Evolutionary conservation across 1,284 basidiomycete species (phyloP).

Genomic region (Tylopilus orsonianus): DNA sequence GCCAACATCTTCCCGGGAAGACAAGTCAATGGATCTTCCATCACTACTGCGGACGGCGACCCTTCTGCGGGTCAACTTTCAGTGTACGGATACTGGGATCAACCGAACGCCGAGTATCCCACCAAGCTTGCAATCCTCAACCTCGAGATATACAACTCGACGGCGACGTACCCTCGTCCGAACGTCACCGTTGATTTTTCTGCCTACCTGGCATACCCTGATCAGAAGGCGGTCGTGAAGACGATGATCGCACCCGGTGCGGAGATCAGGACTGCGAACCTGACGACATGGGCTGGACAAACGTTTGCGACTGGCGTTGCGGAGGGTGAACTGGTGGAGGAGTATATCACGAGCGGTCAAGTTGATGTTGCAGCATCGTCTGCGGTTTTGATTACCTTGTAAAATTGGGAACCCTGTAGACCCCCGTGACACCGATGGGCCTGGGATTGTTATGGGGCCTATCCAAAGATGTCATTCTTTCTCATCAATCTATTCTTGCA

Average conservation of each 20-base stretch:
- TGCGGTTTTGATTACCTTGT: slow-evolving; percentile 38
- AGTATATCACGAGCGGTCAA: slow-evolving; percentile 35
- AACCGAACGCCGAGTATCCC: slow-evolving; percentile 32
- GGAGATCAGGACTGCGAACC: slow-evolving; percentile 42
- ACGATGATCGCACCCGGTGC: slow-evolving; percentile 46
- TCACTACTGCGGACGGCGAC: slow-evolving; percentile 49
- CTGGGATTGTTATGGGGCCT: no score
- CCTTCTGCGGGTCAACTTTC: slow-evolving; percentile 46
- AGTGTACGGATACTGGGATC: slow-evolving; percentile 51
- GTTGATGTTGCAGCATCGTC: slow-evolving; percentile 44
- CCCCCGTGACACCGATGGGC: no score
- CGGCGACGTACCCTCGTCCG: slow-evolving; percentile 40
- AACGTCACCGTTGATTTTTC: slow-evolving; percentile 44
- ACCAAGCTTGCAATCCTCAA: slow-evolving; percentile 48
- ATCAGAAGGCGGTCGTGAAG: slow-evolving; percentile 33
- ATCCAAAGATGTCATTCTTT: not conserved
- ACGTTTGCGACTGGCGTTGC: slow-evolving; percentile 42
- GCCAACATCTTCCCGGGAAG: slow-evolving; percentile 50
- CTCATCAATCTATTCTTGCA: slow-evolving; percentile 5
- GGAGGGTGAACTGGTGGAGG: slow-evolving; percentile 39
- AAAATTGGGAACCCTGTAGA: no score
- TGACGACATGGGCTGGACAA: slow-evolving; percentile 51
- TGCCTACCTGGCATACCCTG: slow-evolving; percentile 33
- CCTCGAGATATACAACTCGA: slow-evolving; percentile 48
- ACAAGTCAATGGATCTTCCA: slow-evolving; percentile 49